Base-by-base conservation (phyloP, 768 basidiomycete genomes). In the Kwoniella mangroviensis region DNA sequence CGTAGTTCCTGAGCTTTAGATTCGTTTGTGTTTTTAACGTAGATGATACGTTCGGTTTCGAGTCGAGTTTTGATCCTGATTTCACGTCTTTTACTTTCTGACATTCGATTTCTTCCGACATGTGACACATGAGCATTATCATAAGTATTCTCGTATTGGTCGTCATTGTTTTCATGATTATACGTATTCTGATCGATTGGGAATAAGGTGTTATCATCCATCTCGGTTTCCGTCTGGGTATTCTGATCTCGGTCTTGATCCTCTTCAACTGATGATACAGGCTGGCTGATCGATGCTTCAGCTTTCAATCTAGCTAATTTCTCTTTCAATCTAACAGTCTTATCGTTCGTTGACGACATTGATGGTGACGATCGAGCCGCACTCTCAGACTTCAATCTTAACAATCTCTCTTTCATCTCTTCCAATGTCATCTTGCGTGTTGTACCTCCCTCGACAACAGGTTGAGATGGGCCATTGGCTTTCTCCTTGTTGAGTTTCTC, bases 1-100 rank as follows among this genome's bases (percentile, higher is more conserved):
- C 79, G 56, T 19, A 80, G 65, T 41, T 71, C 76, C 51, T 80
- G 73, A 4, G 76, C 76, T 41, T 69, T 70, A 3, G 71, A 65
- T 51, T 75, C 71, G 59, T 70, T 68, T 7, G 54, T 24, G 40
- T 74, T 71, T 15, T 55, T 49, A 13, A 49, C 45, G 10, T 49
- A 49, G 13, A 49, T 13, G 45, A 49, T 19, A 49, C 45, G 45
- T 19, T 49, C 45, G 15, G 45, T 49, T 49, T 49, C 45, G 45
- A 49, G 45, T 15, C 45, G 45, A 49, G 45, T 49, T 19, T 49
- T 49, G 45, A 49, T 49, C 15, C 45, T 13, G 12, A 17, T 49
- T 13, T 13, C 12, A 19, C 45, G 45, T 13, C 45, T 13, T 19
- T 49, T 49, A 19, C 13, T 15, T 49, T 49, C 45, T 49, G 45